Percentiles rank a stretch among this genome's conserved stretches.
These are phyloP conservation scores for Veloboletus limbatus DNA, from an alignment of 1,284 basidiomycete genomes.

Conservation along the genomic window DNA sequence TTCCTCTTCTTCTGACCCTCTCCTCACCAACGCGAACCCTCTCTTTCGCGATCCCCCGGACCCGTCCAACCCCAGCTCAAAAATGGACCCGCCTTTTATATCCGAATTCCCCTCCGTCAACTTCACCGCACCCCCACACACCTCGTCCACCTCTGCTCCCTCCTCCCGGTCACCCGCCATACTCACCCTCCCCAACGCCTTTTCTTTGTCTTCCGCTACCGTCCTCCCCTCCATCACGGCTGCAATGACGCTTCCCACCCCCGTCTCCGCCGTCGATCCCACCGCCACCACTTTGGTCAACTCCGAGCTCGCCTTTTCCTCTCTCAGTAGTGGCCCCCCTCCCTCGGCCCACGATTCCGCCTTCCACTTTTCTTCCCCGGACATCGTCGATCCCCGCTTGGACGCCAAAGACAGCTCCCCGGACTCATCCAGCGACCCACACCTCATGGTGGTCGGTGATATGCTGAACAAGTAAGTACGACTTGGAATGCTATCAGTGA, in stretches of 20 bases:
- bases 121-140: conserved; percentile 29
- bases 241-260: conserved; percentile 20
- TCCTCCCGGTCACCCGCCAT: conserved; percentile 35
- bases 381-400: conserved; percentile 20
- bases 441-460: conserved; percentile 34
- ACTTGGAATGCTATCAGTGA: background rate
- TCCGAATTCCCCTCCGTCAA: conserved; percentile 37
- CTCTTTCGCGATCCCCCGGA: conserved; percentile 2
- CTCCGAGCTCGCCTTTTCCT: conserved; percentile 27
- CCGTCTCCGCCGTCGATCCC: conserved; percentile 42
- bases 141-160: conserved; percentile 38
- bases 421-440: conserved; percentile 25
- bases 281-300: conserved; percentile 26
- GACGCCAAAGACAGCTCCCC: conserved; percentile 22
- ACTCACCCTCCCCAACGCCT: conserved; percentile 33
- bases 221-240: conserved; percentile 20
- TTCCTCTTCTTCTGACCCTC: conserved; percentile 6
- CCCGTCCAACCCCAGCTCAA: background rate
- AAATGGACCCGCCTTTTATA: conserved; percentile 25
- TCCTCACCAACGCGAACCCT: background rate
- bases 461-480: conserved; percentile 33
- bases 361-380: conserved; percentile 27
- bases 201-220: conserved; percentile 35
- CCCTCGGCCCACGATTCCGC: conserved; percentile 17
- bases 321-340: conserved; percentile 13